Base-by-base conservation (phyloP, 495 filamentous ascomycete species). In the Elasticomyces elasticus region DNA sequence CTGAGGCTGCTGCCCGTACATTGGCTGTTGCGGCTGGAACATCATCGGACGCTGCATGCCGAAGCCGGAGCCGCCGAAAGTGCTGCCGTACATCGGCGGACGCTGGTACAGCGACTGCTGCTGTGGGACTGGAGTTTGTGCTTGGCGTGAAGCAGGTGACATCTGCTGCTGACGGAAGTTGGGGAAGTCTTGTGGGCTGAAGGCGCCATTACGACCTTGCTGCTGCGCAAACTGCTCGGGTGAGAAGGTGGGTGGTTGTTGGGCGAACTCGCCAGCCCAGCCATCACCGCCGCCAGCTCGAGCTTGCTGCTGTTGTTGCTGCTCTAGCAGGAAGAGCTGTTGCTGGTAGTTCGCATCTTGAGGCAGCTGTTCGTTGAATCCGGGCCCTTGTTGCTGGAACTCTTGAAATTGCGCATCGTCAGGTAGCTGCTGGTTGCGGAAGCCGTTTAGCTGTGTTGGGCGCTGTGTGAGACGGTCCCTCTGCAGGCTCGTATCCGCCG, bases 401-500 rank as follows among this genome's bases (percentile, higher is more conserved):
- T 61, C 54, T 27, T 56, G 54, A 26, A 61, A 61, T 4, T 53
- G 54, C 20, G 49, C 54, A 48, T 61, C 58, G 0, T 49, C 58
- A 20, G 47, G 33, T n/a, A 15, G 22, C 30, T 54, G 54, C 40
- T 48, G 53, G 17, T 20, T 52, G 5, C 58, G 58, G 35, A 61
- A 61, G 41, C 54, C 54, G 42, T 50, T 51, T 12, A 52, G 25
- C 19, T 47, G 47, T 15, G 40, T 48, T 17, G 13, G 2, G 2
- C 58, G 53, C 1, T 24, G 31, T 1, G 58, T 54, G 31, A 96
- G 74, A 35, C 92, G 76, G 69, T 98, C 92, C 60, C 89, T 78
- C 67, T 96, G 91, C 50, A 95, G 77, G 25, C 85, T 88, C 72
- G 90, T 95, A 74, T 97, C 92, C 73, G 95, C 87, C 62, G 88